These are phyloP conservation scores for Pythium coloratum DNA, from an alignment of 352 stramenopile species.

Conservation along the genomic window DNA sequence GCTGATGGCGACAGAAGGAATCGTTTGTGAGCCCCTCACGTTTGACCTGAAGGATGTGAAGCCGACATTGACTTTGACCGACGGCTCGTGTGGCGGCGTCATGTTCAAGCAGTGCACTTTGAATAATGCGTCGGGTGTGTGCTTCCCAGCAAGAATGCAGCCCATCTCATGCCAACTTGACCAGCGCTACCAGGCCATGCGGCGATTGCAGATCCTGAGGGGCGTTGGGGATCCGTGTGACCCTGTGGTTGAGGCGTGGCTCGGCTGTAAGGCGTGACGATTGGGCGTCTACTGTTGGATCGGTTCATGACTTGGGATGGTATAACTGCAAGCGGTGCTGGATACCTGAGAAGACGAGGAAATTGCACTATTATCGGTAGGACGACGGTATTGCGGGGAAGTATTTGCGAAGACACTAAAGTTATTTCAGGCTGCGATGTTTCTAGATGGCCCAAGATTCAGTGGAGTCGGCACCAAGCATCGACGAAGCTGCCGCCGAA, in stretches of 20 bases:
- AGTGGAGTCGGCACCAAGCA: background rate
- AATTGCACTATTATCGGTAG: too few species aligned
- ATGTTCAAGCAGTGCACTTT: conserved; percentile 22
- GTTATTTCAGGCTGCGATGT: too few species aligned
- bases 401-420: too few species aligned
- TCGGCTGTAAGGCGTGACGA: conserved; percentile 7
- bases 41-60: conserved; percentile 13
- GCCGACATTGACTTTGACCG: conserved; percentile 1
- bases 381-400: too few species aligned
- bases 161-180: conserved; percentile 7
- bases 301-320: background rate
- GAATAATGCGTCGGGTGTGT: background rate
- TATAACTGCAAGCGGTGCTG: background rate
- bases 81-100: conserved; percentile 14
- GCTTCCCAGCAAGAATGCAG: conserved; percentile 17
- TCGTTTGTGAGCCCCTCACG: conserved; percentile 5
- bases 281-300: too few species aligned
- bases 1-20: background rate
- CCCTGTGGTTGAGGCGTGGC: conserved; percentile 17
- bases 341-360: too few species aligned
- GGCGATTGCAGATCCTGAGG: conserved; percentile 19
- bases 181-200: conserved; percentile 3
- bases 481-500: background rate
- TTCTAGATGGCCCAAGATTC: background rate
- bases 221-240: conserved; percentile 18